Percentiles rank a stretch among this genome's conserved stretches.
These are phyloP conservation scores for Themeda triandra DNA, from an alignment of 176 grass and related monocot genomes.

Conservation along the genomic window DNA sequence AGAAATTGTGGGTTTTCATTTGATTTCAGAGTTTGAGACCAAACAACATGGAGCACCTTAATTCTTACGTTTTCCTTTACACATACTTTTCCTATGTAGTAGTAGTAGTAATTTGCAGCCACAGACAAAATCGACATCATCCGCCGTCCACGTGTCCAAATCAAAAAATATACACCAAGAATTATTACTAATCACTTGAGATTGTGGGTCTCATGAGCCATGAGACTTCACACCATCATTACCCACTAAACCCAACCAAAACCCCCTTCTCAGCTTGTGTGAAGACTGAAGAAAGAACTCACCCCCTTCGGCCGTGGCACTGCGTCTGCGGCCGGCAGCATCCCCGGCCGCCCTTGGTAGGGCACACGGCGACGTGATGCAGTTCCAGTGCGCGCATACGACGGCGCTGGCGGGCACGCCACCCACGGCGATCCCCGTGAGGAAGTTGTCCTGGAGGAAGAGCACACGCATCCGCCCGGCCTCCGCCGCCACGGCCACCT, in stretches of 20 bases:
- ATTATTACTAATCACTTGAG: slow-evolving; percentile 27
- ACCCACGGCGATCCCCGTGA: slow-evolving; percentile 40
- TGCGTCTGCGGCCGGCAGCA: slow-evolving; percentile 54
- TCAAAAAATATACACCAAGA: slow-evolving; percentile 26
- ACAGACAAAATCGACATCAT: slow-evolving; percentile 3
- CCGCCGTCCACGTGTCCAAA: slow-evolving; percentile 21
- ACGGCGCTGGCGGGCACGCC: slow-evolving; percentile 51
- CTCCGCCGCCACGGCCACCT: slow-evolving; percentile 50
- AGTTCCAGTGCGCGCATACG: slow-evolving; percentile 73
- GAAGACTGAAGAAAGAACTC: not conserved
- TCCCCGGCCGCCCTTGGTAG: slow-evolving; percentile 51
- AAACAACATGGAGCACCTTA: not conserved
- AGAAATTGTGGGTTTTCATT: too few relatives aligned
- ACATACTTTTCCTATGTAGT: too few relatives aligned
- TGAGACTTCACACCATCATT: not conserved
- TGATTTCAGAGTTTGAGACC: not conserved
- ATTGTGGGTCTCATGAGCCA: slow-evolving; percentile 15
- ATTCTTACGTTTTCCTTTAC: not conserved
- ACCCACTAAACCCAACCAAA: slow-evolving; percentile 24
- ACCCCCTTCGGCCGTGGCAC: slow-evolving; percentile 45
- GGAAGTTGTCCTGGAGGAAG: slow-evolving; percentile 80
- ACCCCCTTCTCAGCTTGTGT: not conserved
- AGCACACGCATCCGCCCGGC: slow-evolving; percentile 63
- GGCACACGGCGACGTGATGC: slow-evolving; percentile 66
- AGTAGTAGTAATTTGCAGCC: not conserved